Evolutionary conservation across 768 basidiomycete species (phyloP).

Genomic region (Russula virescens): DNA sequence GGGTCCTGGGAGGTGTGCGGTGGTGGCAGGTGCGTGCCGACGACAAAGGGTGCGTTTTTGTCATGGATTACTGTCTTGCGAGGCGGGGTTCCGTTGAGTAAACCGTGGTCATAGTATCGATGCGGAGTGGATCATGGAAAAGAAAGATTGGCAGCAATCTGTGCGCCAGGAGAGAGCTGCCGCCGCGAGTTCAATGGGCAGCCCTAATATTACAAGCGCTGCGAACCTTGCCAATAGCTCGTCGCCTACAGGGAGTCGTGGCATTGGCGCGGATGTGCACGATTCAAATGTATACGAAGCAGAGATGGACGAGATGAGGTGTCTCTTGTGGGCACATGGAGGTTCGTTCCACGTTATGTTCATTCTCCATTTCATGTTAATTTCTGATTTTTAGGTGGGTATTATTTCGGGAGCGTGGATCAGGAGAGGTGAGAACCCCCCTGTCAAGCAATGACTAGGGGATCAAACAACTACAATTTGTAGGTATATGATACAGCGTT

Average conservation of each 20-base stretch:
- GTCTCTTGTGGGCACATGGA: slow-evolving; percentile 78
- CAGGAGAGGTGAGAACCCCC: slow-evolving; percentile 52
- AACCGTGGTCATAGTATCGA: slow-evolving; percentile 50
- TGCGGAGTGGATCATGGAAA: slow-evolving; percentile 83
- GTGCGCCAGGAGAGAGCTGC: slow-evolving; percentile 45
- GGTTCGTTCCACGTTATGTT: slow-evolving; percentile 35
- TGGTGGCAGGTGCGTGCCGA: slow-evolving; percentile 94
- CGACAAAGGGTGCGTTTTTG: slow-evolving; percentile 55
- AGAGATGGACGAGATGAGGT: slow-evolving; percentile 79
- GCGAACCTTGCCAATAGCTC: not conserved
- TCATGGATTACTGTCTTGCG: not conserved
- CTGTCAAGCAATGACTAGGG: not conserved
- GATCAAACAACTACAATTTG: not conserved
- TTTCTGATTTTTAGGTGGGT: slow-evolving; percentile 48
- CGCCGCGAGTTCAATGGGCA: no score
- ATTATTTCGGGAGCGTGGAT: slow-evolving; percentile 78
- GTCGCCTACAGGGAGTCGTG: slow-evolving; percentile 21
- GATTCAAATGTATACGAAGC: slow-evolving; percentile 42
- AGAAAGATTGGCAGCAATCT: slow-evolving; percentile 73
- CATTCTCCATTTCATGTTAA: slow-evolving; percentile 14
- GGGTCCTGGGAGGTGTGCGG: slow-evolving; percentile 79
- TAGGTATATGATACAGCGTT: slow-evolving; percentile 72
- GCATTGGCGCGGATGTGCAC: slow-evolving; percentile 26
- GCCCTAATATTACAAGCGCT: no score
- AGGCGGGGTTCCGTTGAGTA: not conserved